These are phyloP conservation scores for Scenedesmus sp. DNA, from an alignment of 163 green algal species.

Conservation along the genomic window DNA sequence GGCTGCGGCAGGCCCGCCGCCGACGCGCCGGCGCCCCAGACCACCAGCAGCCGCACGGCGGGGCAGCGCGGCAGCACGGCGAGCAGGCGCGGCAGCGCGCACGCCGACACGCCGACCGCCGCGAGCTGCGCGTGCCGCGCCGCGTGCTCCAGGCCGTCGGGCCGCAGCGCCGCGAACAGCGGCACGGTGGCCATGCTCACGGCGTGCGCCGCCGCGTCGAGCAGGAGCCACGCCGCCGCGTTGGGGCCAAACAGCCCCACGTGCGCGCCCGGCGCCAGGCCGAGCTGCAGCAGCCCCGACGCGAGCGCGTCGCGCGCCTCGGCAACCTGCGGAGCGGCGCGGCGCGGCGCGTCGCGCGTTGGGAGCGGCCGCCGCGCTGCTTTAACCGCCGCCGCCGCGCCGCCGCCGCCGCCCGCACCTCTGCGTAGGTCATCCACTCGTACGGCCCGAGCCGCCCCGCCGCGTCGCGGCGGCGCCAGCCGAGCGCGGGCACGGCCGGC, in stretches of 20 bases:
- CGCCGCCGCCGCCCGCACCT: conserved; percentile 53
- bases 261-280: conserved; percentile 63
- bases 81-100: conserved; percentile 77
- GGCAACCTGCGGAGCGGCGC: conserved; percentile 51
- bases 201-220: conserved; percentile 82
- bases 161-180: conserved; percentile 94
- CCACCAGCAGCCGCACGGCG: conserved; percentile 80
- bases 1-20: conserved; percentile 57
- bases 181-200: conserved; percentile 86
- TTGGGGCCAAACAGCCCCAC: conserved; percentile 94
- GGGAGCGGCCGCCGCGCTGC: conserved; percentile 1
- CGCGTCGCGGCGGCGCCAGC: conserved; percentile 66
- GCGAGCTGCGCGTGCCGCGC: conserved; percentile 89
- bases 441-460: conserved; percentile 81
- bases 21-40: conserved; percentile 23
- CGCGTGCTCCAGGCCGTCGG: conserved; percentile 91
- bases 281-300: conserved; percentile 85
- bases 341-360: not conserved
- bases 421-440: conserved; percentile 89
- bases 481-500: conserved; percentile 79
- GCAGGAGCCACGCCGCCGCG: conserved; percentile 90
- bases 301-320: conserved; percentile 79
- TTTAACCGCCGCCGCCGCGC: not conserved
- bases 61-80: conserved; percentile 72
- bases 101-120: conserved; percentile 72